Evolutionary conservation across 176 grass and related monocot genomes (phyloP).

Genomic region (Lolium rigidum): DNA sequence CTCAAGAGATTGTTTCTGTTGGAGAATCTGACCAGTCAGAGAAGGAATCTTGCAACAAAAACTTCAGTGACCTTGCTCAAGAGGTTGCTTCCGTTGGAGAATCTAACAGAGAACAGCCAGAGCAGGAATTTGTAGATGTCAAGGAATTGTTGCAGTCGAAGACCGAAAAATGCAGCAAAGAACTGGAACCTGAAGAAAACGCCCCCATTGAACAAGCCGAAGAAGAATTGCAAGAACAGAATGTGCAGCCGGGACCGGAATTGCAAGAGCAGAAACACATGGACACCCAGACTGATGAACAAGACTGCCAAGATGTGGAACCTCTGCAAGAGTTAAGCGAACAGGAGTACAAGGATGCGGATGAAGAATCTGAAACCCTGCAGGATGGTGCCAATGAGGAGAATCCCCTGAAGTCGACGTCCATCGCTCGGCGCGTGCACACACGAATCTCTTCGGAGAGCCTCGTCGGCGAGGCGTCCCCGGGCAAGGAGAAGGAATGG

Average conservation of each 20-base stretch:
- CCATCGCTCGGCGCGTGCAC: constrained; percentile 54
- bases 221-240: not conserved
- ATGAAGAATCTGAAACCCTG: constrained; percentile 21
- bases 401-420: constrained; percentile 42
- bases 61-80: not conserved
- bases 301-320: not conserved
- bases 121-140: constrained; percentile 12
- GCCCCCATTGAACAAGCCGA: not conserved
- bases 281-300: not conserved
- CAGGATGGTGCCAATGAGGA: not conserved
- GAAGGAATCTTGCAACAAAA: not conserved
- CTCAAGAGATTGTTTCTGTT: not conserved
- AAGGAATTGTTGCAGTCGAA: constrained; percentile 17
- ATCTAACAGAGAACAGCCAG: not conserved
- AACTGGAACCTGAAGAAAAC: not conserved
- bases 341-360: not conserved
- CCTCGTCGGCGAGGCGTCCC: constrained; percentile 60
- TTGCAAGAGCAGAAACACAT: not conserved
- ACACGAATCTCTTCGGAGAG: constrained; percentile 46
- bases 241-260: not conserved
- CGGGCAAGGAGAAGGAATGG: constrained; percentile 60
- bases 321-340: constrained; percentile 1
- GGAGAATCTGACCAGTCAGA: constrained; percentile 4
- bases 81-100: not conserved
- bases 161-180: not conserved